Evolutionary conservation across 2,329 filamentous ascomycete genomes (phyloP).

Genomic region (Colletotrichum kahawae): DNA sequence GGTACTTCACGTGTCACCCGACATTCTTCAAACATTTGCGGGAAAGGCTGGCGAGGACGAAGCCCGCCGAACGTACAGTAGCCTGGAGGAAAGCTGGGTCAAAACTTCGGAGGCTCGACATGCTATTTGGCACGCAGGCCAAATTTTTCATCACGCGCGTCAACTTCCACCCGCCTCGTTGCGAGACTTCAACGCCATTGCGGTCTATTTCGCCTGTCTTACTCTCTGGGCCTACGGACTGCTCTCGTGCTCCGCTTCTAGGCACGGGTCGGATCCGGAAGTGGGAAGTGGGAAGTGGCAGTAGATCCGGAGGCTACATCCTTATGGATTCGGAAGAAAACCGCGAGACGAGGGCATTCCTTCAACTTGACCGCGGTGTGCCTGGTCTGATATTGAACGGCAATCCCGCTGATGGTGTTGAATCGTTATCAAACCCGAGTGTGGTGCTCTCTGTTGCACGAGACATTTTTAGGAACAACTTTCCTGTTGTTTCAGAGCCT

Average conservation of each 20-base stretch:
- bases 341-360: conserved; percentile 16
- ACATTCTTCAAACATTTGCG: conserved; percentile 46
- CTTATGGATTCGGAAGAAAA: conserved; percentile 19
- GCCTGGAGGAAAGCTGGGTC: conserved; percentile 38
- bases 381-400: conserved; percentile 17
- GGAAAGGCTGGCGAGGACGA: conserved; percentile 45
- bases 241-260: not conserved
- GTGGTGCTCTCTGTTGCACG: conserved; percentile 7
- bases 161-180: conserved; percentile 22
- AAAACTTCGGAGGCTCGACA: conserved; percentile 36
- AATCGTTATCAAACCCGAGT: conserved; percentile 9
- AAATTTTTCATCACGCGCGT: conserved; percentile 28
- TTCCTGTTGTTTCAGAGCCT: conserved; percentile 17
- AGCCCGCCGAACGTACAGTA: conserved; percentile 36
- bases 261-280: conserved; percentile 1
- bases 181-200: conserved; percentile 28
- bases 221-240: conserved; percentile 31
- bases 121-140: conserved; percentile 32
- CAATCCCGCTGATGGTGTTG: conserved; percentile 5
- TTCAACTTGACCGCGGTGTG: conserved; percentile 14
- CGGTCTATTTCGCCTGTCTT: conserved; percentile 31
- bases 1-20: conserved; percentile 44
- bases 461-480: conserved; percentile 10
- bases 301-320: not conserved
- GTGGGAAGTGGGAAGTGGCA: not conserved